Evolutionary conservation across 1,284 basidiomycete species (phyloP), one percentile per base, ranked within the genome.

Genomic region (Cryptococcus sp.): DNA sequence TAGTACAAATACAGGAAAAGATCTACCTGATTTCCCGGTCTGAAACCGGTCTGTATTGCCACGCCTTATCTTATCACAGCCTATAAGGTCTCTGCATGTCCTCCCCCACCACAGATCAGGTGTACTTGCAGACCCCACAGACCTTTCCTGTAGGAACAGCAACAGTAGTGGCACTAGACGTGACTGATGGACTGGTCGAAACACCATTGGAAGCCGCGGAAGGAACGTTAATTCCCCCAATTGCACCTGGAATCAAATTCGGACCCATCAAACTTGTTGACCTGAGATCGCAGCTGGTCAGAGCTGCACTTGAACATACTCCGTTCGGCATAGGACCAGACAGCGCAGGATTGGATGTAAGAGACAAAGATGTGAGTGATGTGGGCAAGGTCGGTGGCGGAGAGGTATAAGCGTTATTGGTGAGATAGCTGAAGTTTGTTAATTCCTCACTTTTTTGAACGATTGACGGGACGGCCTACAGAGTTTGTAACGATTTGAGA

Each of bases 261-360:
- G 43, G 50, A 2, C 59, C 62, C 6, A 41, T 50, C 4, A 73
- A 54, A 7, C 55, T 58, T 2, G 74, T 74, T 14, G 55, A 60
- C 38, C 69, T 42, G 1, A 74, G 58, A 58, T 74, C 70, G 53
- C 74, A 74, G 37, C 56, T 59, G n/a, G 67, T 63, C 46, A 76
- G 50, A 1, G 49, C 46, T 2, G 58, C 46, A 11, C 57, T 65
- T 3, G 42, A 45, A 53, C 74, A 76, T 3, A 74, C 48, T 10
- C 50, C 35, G 10, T 41, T 30, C 0, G 73, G 71, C 46, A 76
- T 61, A 14, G 53, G 35, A 1, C 72, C 72, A 1, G 56, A 46
- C 35, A 74, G 60, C 23, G 53, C 56, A n/a, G 68, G 44, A 55
- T 77, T 77, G n/a, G 58, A 58, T 33, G 65, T 70, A 7, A 77